These are phyloP conservation scores for Arthrobotrys entomopaga DNA, from an alignment of 2,329 filamentous ascomycete species.

Conservation along the genomic window DNA sequence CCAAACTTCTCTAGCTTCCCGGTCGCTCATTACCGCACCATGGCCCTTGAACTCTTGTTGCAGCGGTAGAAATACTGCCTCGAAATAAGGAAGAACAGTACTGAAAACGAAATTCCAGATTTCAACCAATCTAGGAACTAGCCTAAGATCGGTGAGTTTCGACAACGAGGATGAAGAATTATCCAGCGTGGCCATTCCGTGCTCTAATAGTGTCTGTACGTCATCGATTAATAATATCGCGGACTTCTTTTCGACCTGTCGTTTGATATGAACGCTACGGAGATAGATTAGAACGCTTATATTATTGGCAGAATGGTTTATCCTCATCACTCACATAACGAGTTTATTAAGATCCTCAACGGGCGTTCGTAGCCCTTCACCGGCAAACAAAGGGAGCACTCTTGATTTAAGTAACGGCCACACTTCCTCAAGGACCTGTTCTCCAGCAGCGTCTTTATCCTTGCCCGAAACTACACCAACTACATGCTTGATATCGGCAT, in stretches of 20 bases:
- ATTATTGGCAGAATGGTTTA: neutral
- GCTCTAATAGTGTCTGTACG: constrained; percentile 76
- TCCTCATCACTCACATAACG: constrained; percentile 66
- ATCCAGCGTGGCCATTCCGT: constrained; percentile 86
- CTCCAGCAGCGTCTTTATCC: constrained; percentile 70
- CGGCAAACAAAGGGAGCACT: constrained; percentile 80
- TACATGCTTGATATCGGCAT: constrained; percentile 78
- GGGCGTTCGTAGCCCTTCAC: constrained; percentile 80
- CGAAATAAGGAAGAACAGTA: constrained; percentile 88
- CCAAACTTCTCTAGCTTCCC: constrained; percentile 91
- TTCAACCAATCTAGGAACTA: constrained; percentile 88
- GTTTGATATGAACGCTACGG: constrained; percentile 74
- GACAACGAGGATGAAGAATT: constrained; percentile 72
- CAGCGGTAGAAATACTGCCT: constrained; percentile 91
- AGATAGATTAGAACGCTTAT: neutral
- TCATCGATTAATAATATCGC: constrained; percentile 80
- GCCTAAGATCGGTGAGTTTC: constrained; percentile 78
- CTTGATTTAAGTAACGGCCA: constrained; percentile 83
- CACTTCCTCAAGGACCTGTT: constrained; percentile 74
- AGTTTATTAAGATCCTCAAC: constrained; percentile 85
- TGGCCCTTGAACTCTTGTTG: constrained; percentile 91
- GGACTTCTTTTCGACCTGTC: constrained; percentile 77
- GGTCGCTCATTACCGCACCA: constrained; percentile 78
- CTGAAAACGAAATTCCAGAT: constrained; percentile 95
- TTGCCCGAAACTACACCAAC: constrained; percentile 82